phyloP scores from a whole-genome alignment of 1,139 yeast genomes.

The Hansenula lynferdii region DNA sequence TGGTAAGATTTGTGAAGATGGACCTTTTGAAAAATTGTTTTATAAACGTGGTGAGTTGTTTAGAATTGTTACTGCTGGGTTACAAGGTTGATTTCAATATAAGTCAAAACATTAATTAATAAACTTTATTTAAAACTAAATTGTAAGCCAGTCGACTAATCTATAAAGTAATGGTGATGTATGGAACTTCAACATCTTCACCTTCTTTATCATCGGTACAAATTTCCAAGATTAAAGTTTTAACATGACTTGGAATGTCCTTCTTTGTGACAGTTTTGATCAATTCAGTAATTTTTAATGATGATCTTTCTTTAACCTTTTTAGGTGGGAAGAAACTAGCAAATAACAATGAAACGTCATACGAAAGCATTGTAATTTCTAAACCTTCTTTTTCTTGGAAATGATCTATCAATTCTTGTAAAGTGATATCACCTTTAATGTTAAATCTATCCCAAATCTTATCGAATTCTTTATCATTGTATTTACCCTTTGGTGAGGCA shows the following conservation, averaged over 20 bases:
- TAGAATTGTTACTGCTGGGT: constrained; percentile 22
- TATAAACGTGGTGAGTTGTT: constrained; percentile 19
- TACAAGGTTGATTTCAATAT: constrained; percentile 3
- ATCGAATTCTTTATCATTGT: constrained; percentile 78
- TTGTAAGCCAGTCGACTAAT: no score
- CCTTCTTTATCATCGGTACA: constrained; percentile 91
- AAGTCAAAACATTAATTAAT: no score
- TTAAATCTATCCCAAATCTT: constrained; percentile 95
- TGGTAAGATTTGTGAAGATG: constrained; percentile 40
- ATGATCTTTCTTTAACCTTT: constrained; percentile 75
- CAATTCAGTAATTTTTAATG: constrained; percentile 63
- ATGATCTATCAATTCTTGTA: constrained; percentile 68
- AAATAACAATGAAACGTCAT: constrained; percentile 83
- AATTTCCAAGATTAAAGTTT: constrained; percentile 78
- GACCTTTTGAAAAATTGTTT: constrained; percentile 26
- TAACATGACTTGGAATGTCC: constrained; percentile 70
- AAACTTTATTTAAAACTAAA: no score
- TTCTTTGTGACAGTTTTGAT: constrained; percentile 82
- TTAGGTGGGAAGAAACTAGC: constrained; percentile 94
- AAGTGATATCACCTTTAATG: constrained; percentile 70
- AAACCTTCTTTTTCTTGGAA: constrained; percentile 81
- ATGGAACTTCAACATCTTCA: constrained; percentile 95
- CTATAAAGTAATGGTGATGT: constrained; percentile 54
- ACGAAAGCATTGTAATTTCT: constrained; percentile 85
- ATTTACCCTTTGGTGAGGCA: constrained; percentile 74